phyloP scores from a whole-genome alignment of 75 land plant species.

The Picea glauca region DNA sequence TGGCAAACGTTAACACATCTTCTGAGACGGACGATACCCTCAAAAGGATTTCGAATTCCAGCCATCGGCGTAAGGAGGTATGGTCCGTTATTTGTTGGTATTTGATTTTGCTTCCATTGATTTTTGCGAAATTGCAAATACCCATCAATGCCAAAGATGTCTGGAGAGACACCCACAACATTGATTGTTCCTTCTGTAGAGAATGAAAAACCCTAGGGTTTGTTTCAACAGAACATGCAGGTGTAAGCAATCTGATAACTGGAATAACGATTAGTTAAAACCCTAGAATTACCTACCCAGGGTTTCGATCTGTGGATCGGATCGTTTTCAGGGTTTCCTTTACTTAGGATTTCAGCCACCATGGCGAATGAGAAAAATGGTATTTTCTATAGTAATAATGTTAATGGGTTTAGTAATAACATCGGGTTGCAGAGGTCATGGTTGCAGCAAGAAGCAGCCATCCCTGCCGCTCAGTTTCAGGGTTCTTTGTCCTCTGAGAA shows the following conservation, averaged over 20 bases:
- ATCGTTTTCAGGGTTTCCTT: neutral
- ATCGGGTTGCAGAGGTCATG: neutral
- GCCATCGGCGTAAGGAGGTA: no score
- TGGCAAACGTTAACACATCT: no score
- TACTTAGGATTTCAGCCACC: neutral
- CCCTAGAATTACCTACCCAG: neutral
- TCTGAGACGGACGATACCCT: no score
- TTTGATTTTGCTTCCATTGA: no score
- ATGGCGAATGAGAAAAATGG: neutral
- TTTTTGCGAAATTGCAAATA: no score
- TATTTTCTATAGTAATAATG: neutral
- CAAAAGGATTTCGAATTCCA: no score
- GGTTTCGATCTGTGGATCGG: neutral
- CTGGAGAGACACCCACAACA: no score
- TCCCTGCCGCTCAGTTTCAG: neutral
- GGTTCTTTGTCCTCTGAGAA: neutral
- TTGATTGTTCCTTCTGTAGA: no score
- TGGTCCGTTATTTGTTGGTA: no score
- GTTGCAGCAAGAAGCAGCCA: neutral
- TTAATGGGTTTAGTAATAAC: neutral
- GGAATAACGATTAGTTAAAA: neutral
- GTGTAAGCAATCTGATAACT: neutral
- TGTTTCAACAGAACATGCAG: no score
- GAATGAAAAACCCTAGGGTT: no score
- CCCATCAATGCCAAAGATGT: no score